These are phyloP conservation scores for Adansonia madagascariensis DNA, from an alignment of 441 rosid species.

Conservation along the genomic window DNA sequence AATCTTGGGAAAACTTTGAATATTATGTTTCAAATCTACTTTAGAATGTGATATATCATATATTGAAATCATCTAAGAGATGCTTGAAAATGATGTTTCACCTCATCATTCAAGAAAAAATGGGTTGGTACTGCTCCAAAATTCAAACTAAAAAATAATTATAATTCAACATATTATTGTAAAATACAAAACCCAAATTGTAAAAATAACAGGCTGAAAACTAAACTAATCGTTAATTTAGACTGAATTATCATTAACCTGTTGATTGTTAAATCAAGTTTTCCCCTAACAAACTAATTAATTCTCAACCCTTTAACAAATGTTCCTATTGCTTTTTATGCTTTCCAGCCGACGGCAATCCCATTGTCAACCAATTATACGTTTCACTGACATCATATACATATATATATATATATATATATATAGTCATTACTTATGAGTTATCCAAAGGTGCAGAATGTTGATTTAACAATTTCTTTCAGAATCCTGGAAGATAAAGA, in stretches of 20 bases:
- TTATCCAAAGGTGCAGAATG: no score
- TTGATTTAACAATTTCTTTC: no score
- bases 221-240: no score
- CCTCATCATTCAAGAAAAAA: not conserved
- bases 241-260: not conserved
- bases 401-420: no score
- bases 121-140: no score
- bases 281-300: not conserved
- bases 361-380: not conserved
- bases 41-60: not conserved
- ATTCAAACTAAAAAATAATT: no score
- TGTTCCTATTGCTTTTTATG: not conserved
- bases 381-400: not conserved
- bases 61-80: not conserved
- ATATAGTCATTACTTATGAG: not conserved
- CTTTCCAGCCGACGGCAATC: not conserved
- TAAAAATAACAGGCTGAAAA: not conserved
- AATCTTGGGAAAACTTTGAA: not conserved
- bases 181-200: no score
- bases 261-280: not conserved
- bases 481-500: no score
- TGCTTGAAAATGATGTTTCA: not conserved
- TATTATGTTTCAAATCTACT: not conserved
- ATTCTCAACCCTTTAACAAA: no score
- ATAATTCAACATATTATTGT: no score